Evolutionary conservation across 176 grass and related monocot genomes (phyloP), one percentile per base, ranked within the genome.

Genomic region (Hordeum marinum): DNA sequence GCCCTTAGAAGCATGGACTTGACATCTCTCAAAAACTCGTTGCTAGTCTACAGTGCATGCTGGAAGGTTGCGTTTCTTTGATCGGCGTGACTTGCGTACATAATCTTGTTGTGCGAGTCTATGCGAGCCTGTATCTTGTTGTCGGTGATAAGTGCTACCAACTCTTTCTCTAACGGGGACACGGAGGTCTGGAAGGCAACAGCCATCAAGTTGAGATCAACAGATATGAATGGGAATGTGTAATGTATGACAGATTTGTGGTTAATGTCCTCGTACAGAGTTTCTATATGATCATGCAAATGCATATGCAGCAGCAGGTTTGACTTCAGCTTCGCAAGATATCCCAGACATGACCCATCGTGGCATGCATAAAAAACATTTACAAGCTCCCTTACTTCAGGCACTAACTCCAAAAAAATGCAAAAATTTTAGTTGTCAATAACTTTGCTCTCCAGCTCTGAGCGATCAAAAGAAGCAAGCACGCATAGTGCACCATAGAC

Each of bases 331-430:
- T 80, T 88, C 77, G 74, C 76, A 37, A 91, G 82, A 76, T 82
- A 88, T 37, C 69, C 81, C 76, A 88, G 46, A 55, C 76, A 88
- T 15, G 85, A 82, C 1, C 85, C 89, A 67, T 84, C 82, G 52
- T 75, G 81, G 46, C 69, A n/a, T 84, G 93, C 88, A 85, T 98
- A 98, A 87, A 98, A 98, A 71, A 95, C 96, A 89, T 98, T 92
- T 70, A 98, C 94, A 60, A 98, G 91, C 80, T 98, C 96, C 82
- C 96, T 87, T 46, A 94, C 93, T 95, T 98, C 93, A 85, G 96
- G 96, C 67, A 95, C 88, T 76, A 98, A 83, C 81, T 98, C 93
- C 78, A 98, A 85, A 90, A 98, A 94, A 81, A 95, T 94, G 23
- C 96, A 86, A 84, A 98, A 98, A 84, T 91, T 94, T 59, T 85